Evolutionary conservation across 2,329 filamentous ascomycete genomes (phyloP).

Genomic region (Aspergillus sp.): DNA sequence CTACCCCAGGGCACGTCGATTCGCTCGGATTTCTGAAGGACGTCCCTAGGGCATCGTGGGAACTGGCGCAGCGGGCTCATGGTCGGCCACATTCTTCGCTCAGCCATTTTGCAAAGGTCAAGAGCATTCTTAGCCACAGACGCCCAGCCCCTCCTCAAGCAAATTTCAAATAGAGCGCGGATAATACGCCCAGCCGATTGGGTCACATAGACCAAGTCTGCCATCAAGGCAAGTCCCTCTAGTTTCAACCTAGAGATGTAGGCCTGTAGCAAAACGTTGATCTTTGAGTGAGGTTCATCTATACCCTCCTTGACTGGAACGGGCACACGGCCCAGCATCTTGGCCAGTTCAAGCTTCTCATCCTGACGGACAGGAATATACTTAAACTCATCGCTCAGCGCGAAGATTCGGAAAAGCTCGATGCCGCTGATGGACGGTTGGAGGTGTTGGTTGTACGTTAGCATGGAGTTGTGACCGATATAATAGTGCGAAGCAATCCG

Average conservation of each 20-base stretch:
- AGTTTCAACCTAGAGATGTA: constrained; percentile 94
- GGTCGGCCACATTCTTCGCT: constrained; percentile 99
- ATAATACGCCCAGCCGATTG: constrained; percentile 96
- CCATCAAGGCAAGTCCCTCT: constrained; percentile 93
- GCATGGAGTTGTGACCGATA: constrained; percentile 94
- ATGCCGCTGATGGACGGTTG: constrained; percentile 91
- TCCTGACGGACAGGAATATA: constrained; percentile 97
- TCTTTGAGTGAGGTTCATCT: constrained; percentile 95
- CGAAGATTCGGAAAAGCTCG: constrained; percentile 94
- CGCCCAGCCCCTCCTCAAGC: constrained; percentile 95
- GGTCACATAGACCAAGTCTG: constrained; percentile 97
- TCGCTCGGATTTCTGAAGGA: constrained; percentile 87
- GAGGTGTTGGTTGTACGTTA: constrained; percentile 93
- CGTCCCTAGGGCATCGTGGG: constrained; percentile 74
- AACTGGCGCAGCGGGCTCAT: constrained; percentile 97
- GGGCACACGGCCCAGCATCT: constrained; percentile 83
- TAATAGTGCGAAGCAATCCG: constrained; percentile 98
- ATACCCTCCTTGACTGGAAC: constrained; percentile 97
- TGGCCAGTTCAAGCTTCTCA: constrained; percentile 93
- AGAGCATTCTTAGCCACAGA: constrained; percentile 88
- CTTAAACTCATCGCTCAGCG: constrained; percentile 96
- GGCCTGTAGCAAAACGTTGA: constrained; percentile 94
- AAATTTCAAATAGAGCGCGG: constrained; percentile 93
- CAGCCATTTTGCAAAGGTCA: constrained; percentile 97
- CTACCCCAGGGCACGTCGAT: constrained; percentile 91